phyloP scores from a whole-genome alignment of 345 rosid genomes.

The Eucalyptus polybractea region DNA sequence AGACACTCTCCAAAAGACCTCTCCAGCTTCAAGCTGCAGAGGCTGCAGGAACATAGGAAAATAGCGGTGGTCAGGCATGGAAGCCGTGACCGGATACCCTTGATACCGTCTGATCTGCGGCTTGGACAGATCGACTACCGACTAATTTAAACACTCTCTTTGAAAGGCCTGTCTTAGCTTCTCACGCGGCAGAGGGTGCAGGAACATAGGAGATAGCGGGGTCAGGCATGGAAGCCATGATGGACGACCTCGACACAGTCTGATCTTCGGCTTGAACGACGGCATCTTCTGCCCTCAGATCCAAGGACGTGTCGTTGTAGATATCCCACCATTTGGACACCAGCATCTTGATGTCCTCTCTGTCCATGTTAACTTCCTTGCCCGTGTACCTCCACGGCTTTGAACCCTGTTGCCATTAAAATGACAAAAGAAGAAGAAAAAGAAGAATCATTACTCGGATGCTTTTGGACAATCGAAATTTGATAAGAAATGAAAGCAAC shows the following conservation, averaged over 20 bases:
- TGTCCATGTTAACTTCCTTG: slow-evolving; percentile 62
- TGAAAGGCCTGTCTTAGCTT: background rate
- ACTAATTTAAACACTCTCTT: background rate
- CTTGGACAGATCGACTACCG: background rate
- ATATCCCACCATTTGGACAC: slow-evolving; percentile 77
- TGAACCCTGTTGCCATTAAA: slow-evolving; percentile 31
- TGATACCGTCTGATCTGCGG: slow-evolving; percentile 18
- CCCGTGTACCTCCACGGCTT: slow-evolving; percentile 96
- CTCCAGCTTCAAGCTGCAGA: slow-evolving; percentile 38
- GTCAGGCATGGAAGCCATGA: slow-evolving; percentile 44
- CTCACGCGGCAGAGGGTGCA: slow-evolving; percentile 72
- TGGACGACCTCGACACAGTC: slow-evolving; percentile 14
- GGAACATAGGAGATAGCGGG: slow-evolving; percentile 37
- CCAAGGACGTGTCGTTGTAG: slow-evolving; percentile 55
- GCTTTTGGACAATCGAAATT: background rate
- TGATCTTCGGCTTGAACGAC: slow-evolving; percentile 8
- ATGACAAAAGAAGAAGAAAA: background rate
- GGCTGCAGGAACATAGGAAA: slow-evolving; percentile 45
- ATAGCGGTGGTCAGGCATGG: slow-evolving; percentile 39
- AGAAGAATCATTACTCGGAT: background rate
- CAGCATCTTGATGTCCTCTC: slow-evolving; percentile 73
- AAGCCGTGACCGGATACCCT: slow-evolving; percentile 27
- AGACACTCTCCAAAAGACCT: background rate
- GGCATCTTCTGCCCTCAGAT: slow-evolving; percentile 9
- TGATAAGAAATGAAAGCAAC: background rate